A percentile compares a stretch with the other conserved stretches of the same genome.
Evolutionary conservation across 257 asterid genomes (phyloP).

Genomic region (Capsicum rhomboideum): DNA sequence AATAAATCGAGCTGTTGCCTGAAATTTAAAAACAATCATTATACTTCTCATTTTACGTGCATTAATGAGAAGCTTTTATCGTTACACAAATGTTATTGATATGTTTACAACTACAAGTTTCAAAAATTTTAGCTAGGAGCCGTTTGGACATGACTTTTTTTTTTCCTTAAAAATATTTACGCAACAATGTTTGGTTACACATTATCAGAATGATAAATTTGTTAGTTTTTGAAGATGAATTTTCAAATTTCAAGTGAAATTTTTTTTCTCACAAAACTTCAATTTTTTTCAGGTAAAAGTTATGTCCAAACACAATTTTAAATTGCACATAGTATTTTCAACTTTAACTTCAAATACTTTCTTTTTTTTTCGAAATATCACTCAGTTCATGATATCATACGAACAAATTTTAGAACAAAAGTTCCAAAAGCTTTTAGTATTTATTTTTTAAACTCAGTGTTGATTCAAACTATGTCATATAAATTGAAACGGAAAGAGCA

Average conservation of each 20-base stretch:
- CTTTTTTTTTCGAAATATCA: too few relatives aligned
- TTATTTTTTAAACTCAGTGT: too few relatives aligned
- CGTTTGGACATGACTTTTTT: neutral
- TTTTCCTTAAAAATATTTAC: neutral
- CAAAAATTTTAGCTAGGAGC: neutral
- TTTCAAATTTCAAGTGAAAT: neutral
- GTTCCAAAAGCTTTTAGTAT: too few relatives aligned
- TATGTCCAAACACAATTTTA: too few relatives aligned
- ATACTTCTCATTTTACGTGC: neutral
- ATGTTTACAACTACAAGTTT: neutral
- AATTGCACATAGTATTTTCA: too few relatives aligned
- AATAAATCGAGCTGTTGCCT: slow-evolving; percentile 35
- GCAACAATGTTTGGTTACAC: neutral
- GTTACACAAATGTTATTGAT: neutral
- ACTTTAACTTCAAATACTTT: too few relatives aligned
- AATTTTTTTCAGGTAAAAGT: too few relatives aligned
- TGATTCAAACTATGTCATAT: too few relatives aligned
- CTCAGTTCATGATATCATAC: too few relatives aligned
- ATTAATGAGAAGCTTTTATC: neutral
- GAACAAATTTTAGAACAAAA: too few relatives aligned
- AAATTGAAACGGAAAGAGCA: too few relatives aligned
- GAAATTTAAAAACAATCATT: neutral
- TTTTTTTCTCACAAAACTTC: neutral
- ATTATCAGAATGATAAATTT: neutral
- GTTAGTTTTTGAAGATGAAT: neutral